Percentiles rank a stretch among this genome's conserved stretches.
These are phyloP conservation scores for Penicillium glabrum DNA, from an alignment of 2,329 filamentous ascomycete species.

Conservation along the genomic window DNA sequence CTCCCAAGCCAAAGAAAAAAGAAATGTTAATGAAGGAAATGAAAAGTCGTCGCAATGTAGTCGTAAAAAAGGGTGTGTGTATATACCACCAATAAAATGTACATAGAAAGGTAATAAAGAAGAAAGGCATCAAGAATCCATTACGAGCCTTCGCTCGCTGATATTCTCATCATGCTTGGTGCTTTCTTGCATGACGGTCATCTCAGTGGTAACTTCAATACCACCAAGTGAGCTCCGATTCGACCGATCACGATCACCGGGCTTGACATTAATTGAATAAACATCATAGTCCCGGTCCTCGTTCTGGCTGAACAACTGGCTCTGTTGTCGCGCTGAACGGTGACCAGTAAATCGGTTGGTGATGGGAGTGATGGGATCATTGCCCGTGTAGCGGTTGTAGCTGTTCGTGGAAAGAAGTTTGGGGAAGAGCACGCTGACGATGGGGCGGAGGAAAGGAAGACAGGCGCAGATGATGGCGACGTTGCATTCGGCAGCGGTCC, in stretches of 20 bases:
- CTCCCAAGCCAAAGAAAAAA: background rate
- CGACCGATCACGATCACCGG: constrained; percentile 9
- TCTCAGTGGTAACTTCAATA: constrained; percentile 35
- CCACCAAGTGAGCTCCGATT: constrained; percentile 18
- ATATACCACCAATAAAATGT: background rate
- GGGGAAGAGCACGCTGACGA: constrained; percentile 42
- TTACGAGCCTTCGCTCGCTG: constrained; percentile 25
- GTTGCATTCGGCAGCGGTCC: constrained; percentile 45
- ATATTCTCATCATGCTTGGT: constrained; percentile 14
- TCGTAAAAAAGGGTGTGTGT: constrained; percentile 3
- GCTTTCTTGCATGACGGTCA: constrained; percentile 26
- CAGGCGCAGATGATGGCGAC: constrained; percentile 44
- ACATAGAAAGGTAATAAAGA: background rate
- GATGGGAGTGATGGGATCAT: constrained; percentile 12
- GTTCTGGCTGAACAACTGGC: constrained; percentile 19
- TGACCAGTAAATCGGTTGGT: constrained; percentile 11
- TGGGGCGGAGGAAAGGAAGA: constrained; percentile 40
- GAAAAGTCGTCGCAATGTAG: constrained; percentile 7
- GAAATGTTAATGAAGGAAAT: background rate
- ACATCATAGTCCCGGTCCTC: constrained; percentile 28
- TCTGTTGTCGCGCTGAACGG: constrained; percentile 16
- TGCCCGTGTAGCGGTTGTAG: constrained; percentile 22
- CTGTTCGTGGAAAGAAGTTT: constrained; percentile 30
- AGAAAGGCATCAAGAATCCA: constrained; percentile 15
- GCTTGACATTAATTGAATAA: constrained; percentile 30